Base-by-base conservation (phyloP, 495 filamentous ascomycete species). In the Annulohypoxylon maeteangense region DNA sequence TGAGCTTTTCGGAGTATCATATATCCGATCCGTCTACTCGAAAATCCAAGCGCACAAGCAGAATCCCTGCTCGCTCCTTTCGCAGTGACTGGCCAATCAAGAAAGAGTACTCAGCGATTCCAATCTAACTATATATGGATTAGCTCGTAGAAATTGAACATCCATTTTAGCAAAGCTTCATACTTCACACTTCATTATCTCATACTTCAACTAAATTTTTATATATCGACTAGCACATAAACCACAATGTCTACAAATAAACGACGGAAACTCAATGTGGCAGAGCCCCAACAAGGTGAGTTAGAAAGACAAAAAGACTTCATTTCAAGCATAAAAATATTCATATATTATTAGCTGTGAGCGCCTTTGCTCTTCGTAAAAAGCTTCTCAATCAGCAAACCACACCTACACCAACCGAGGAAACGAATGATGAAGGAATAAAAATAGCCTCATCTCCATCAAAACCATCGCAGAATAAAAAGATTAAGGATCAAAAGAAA, bases 311-410 rank as follows among this genome's bases (percentile, higher is more conserved):
- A 51, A 4, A 6, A 27, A 7, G 25, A 7, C 50, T 20, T 16
- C n/a, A 20, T 3, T 34, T 54, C 2, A 36, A 54, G 16, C 11
- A 31, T 34, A 36, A 11, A 23, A 64, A 67, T 55, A 25, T 34
- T 64, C 36, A 36, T 42, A 32, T 55, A 51, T 63, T 3, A n/a
- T 3, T 57, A 85, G 83, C 72, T 8, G 74, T 86, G 73, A 87
- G 85, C 68, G 85, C 84, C 14, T 83, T 86, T 71, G 83, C 85
- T 14, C 81, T 84, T 14, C 80, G 85, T 7, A 80, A 82, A 70
- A 82, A 74, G 36, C 75, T 85, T 4, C 71, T 80, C 44, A 65
- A 29, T 22, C 72, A 76, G 34, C 69, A 70, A 42, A 53, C 29
- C 40, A 38, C 68, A 10, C 16, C 42, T 64, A 22, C 57, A 3